phyloP scores from a whole-genome alignment of 805 yeast species.

The Nakazawaea ernobii region DNA sequence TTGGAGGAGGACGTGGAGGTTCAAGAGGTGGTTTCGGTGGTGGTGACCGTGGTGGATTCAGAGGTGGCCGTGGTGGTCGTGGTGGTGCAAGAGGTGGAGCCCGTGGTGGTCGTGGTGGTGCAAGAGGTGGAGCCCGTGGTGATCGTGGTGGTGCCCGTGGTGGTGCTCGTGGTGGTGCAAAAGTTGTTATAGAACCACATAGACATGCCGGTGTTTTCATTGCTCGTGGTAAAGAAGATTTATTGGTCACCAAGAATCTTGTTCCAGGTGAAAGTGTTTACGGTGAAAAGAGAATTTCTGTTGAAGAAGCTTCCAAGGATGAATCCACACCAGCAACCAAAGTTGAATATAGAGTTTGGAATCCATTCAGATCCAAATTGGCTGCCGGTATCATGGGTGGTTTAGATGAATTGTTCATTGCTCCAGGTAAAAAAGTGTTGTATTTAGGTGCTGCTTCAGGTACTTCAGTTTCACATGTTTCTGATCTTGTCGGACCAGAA shows the following conservation, averaged over 20 bases:
- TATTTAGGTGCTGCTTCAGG: conserved; percentile 99
- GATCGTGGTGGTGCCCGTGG: conserved; percentile 68
- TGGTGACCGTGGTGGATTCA: conserved; percentile 13
- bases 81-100: conserved; percentile 46
- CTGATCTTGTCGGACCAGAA: conserved; percentile 98
- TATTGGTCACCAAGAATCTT: conserved; percentile 91
- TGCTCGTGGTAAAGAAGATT: conserved; percentile 99
- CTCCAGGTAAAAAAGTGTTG: conserved; percentile 96
- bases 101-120: conserved; percentile 41
- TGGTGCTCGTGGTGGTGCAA: conserved; percentile 89
- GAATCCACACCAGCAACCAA: conserved; percentile 89
- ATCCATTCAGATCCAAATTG: conserved; percentile 98
- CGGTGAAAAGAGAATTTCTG: conserved; percentile 94
- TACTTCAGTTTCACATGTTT: conserved; percentile 97
- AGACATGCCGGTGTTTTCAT: conserved; percentile 98
- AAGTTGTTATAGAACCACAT: conserved; percentile 97
- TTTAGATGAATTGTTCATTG: conserved; percentile 94
- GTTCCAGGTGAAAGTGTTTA: conserved; percentile 99
- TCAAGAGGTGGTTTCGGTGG: conserved; percentile 9
- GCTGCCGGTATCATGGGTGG: conserved; percentile 99
- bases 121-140: conserved; percentile 43
- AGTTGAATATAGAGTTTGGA: conserved; percentile 99
- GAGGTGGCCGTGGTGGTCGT: conserved; percentile 46
- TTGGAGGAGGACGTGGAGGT: conserved; percentile 8
- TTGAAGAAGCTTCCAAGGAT: conserved; percentile 89